These are phyloP conservation scores for Scleromitrula shiraiana DNA, from an alignment of 2,329 filamentous ascomycete genomes.

Conservation along the genomic window DNA sequence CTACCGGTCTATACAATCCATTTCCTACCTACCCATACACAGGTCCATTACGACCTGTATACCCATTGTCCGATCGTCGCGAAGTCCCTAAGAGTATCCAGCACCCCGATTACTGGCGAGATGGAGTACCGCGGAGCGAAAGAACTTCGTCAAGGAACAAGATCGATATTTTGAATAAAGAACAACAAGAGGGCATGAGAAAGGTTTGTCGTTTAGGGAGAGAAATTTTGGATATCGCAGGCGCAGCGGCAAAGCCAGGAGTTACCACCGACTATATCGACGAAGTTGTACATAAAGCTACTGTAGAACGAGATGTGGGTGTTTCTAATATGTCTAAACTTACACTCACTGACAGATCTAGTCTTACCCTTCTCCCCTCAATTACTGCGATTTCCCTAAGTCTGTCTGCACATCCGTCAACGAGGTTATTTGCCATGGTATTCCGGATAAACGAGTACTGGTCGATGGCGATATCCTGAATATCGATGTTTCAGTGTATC, in stretches of 20 bases:
- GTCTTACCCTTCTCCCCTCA: conserved; percentile 91
- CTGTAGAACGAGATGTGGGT: conserved; percentile 80
- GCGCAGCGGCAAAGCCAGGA: conserved; percentile 74
- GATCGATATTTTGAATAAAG: conserved; percentile 71
- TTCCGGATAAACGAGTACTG: conserved; percentile 81
- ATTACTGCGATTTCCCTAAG: conserved; percentile 95
- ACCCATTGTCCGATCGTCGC: conserved; percentile 67
- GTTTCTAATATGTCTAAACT: conserved; percentile 8
- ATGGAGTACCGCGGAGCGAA: conserved; percentile 64
- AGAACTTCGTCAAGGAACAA: conserved; percentile 61
- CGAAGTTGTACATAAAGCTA: conserved; percentile 89
- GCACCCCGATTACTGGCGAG: conserved; percentile 78
- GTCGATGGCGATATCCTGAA: conserved; percentile 94
- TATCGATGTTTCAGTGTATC: conserved; percentile 90
- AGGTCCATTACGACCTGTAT: conserved; percentile 76
- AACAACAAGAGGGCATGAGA: conserved; percentile 78
- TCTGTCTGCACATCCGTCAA: conserved; percentile 95
- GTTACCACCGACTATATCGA: conserved; percentile 95
- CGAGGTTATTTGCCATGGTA: conserved; percentile 98
- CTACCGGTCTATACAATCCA: conserved; percentile 82
- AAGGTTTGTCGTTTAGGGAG: conserved; percentile 81
- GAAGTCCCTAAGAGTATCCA: conserved; percentile 71
- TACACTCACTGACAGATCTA: conserved; percentile 33
- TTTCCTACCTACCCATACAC: conserved; percentile 83
- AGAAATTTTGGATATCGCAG: conserved; percentile 89